Evolutionary conservation across 768 basidiomycete genomes (phyloP).

Genomic region (Termitomyces sp.): DNA sequence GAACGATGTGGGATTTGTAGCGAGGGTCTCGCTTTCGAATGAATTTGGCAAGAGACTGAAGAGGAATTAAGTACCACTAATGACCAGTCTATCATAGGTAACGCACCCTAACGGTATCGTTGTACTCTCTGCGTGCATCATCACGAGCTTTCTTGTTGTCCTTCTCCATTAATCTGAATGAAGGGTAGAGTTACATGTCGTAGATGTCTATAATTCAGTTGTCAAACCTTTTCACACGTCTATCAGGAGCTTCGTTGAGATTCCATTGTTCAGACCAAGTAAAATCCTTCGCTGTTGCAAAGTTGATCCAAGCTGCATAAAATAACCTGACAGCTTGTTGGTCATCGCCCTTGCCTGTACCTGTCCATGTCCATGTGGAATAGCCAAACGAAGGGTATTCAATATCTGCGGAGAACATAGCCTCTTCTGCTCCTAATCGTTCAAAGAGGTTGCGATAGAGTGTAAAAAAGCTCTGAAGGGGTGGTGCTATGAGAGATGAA

Average conservation of each 20-base stretch:
- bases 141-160: conserved; percentile 94
- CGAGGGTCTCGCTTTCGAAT: conserved; percentile 88
- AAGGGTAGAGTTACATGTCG: neutral
- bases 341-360: conserved; percentile 40
- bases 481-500: neutral
- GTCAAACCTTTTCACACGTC: conserved; percentile 71
- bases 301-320: conserved; percentile 85
- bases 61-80: neutral
- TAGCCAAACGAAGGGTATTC: conserved; percentile 84
- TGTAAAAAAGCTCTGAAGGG: conserved; percentile 77
- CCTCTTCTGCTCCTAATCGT: conserved; percentile 81
- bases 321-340: conserved; percentile 66
- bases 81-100: conserved; percentile 8
- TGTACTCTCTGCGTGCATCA: conserved; percentile 86
- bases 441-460: conserved; percentile 87
- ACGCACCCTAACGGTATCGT: conserved; percentile 82
- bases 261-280: conserved; percentile 87
- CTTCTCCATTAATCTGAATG: conserved; percentile 80
- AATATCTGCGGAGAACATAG: conserved; percentile 36
- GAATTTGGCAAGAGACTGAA: conserved; percentile 71
- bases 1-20: conserved; percentile 65
- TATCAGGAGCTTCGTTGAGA: conserved; percentile 78
- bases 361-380: conserved; percentile 71
- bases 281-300: conserved; percentile 86
- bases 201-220: neutral